These are phyloP conservation scores for Ophiognomonia clavigignenti-juglandacearum DNA, from an alignment of 2,329 filamentous ascomycete genomes.

Conservation along the genomic window DNA sequence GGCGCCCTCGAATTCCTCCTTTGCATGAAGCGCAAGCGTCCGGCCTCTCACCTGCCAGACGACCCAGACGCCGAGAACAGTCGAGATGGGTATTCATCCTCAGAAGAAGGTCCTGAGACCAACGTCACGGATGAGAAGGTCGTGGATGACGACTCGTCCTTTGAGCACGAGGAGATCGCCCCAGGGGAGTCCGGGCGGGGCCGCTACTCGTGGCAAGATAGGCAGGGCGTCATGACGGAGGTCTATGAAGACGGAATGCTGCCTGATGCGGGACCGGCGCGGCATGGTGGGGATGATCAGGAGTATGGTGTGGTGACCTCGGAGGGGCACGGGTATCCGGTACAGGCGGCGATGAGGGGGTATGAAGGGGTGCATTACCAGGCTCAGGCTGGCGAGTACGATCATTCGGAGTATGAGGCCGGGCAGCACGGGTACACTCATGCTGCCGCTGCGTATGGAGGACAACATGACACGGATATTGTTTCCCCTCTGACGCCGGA, in stretches of 20 bases:
- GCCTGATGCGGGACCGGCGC: background rate
- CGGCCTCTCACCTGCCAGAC: too few relatives aligned
- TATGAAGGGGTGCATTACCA: background rate
- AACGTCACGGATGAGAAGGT: background rate
- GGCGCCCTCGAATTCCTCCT: conserved; percentile 9
- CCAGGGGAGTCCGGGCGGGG: background rate
- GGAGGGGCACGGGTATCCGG: background rate
- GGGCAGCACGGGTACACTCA: too few relatives aligned
- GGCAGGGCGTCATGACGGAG: conserved; percentile 3
- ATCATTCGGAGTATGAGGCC: too few relatives aligned
- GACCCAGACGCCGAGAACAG: background rate
- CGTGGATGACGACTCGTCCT: background rate
- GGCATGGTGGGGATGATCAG: too few relatives aligned
- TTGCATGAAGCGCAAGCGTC: conserved; percentile 1
- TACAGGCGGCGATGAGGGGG: background rate
- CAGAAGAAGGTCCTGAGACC: background rate
- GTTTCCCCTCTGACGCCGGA: too few relatives aligned
- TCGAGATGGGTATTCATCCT: too few relatives aligned
- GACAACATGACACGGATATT: too few relatives aligned
- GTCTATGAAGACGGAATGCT: conserved; percentile 6
- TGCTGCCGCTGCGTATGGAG: too few relatives aligned
- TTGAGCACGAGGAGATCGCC: background rate
- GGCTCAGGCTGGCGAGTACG: too few relatives aligned
- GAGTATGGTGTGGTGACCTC: too few relatives aligned
- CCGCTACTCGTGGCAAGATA: conserved; percentile 11